Base-by-base conservation (phyloP, 169 alveolate species). In the Condylostoma magnum region DNA sequence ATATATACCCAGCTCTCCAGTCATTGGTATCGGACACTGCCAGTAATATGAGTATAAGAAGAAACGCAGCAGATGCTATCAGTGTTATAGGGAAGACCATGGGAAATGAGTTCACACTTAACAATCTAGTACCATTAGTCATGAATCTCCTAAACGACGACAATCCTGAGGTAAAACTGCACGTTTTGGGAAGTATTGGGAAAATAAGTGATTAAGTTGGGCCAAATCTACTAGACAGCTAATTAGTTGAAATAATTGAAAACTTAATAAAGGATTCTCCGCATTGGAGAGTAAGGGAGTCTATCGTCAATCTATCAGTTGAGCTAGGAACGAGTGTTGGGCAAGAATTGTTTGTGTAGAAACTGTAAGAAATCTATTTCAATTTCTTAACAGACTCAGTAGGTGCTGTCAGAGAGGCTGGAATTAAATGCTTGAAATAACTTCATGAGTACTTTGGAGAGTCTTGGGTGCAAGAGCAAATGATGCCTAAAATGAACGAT, bases 231-330 rank as follows among this genome's bases (percentile, higher is more conserved):
- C 52, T 76, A 25, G 48, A 47, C 22, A 47, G 47, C 41, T 37
- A 73, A 37, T 65, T 80, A 63, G 52, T 50, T 69, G 54, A 69
- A 46, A 52, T 66, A 69, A 44, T 75, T 57, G 43, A 54, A 76
- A 46, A 60, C 3, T 31, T 33, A 79, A 41, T 74, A 65, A 79
- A 82, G 47, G 85, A 81, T 50, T 88, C 86, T 57, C 83, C 85
- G 38, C 83, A 87, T 60, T 87, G 94, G 91, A 83, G 94, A 81
- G 90, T 87, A 4, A 75, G 94, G 50, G 68, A 68, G 56, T 83
- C 87, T 27, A 83, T 78, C 52, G 74, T 67, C 53, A 76, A 79
- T 33, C 43, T 77, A 18, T 57, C 80, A 30, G 86, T 82, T 53
- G 71, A 80, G 44, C 28, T 85, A 22, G 75, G 81, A n/a, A 69